phyloP scores from a whole-genome alignment of 805 yeast genomes.

The Wickerhamomyces hampshirensis region DNA sequence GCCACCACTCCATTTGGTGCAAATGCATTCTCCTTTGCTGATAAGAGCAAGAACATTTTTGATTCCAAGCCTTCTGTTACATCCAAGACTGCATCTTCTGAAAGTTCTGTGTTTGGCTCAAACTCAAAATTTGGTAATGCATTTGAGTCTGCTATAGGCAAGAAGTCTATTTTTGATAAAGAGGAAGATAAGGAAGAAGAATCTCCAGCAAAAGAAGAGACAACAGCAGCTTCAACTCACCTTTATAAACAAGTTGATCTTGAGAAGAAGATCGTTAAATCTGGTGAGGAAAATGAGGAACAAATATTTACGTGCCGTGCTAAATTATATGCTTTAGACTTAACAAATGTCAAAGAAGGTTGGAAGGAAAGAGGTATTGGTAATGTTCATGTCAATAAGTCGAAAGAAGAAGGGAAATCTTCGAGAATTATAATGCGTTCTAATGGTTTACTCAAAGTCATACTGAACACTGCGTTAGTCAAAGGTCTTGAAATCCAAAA shows the following conservation, averaged over 20 bases:
- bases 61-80: conserved; percentile 29
- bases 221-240: conserved; percentile 24
- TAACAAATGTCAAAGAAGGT: conserved; percentile 61
- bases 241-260: conserved; percentile 55
- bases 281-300: conserved; percentile 89
- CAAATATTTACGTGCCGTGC: conserved; percentile 66
- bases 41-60: conserved; percentile 30
- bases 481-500: conserved; percentile 57
- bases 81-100: conserved; percentile 11
- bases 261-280: conserved; percentile 53
- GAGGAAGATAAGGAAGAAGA: conserved; percentile 15
- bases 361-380: conserved; percentile 98
- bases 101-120: conserved; percentile 37
- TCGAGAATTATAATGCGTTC: conserved; percentile 87
- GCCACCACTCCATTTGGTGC: conserved; percentile 45
- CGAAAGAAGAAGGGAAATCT: conserved; percentile 32
- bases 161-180: conserved; percentile 55
- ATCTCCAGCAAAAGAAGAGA: conserved; percentile 15
- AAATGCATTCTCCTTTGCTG: conserved; percentile 31
- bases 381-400: conserved; percentile 67
- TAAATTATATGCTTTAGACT: conserved; percentile 70
- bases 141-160: conserved; percentile 44
- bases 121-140: conserved; percentile 48
- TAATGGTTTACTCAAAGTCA: conserved; percentile 76
- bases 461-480: conserved; percentile 68